These are phyloP conservation scores for Colletotrichum aenigma DNA, from an alignment of 2,329 filamentous ascomycete species.

Conservation along the genomic window DNA sequence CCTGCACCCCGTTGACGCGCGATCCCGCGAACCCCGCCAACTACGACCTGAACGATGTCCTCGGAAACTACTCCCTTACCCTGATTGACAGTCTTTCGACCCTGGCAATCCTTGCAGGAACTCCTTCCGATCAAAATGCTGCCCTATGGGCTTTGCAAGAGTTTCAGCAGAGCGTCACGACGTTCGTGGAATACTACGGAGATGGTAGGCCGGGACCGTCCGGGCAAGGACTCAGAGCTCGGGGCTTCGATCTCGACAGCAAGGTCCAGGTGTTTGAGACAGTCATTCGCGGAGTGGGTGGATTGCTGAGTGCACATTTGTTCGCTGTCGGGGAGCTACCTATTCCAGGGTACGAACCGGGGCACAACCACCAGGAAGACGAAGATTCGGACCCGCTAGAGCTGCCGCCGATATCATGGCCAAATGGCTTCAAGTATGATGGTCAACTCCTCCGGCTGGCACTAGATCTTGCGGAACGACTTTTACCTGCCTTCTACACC, in stretches of 20 bases:
- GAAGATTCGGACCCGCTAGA: conserved; percentile 47
- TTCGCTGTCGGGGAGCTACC: conserved; percentile 92
- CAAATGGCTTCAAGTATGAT: conserved; percentile 76
- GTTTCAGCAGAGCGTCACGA: conserved; percentile 81
- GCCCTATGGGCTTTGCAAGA: conserved; percentile 68
- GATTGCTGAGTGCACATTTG: conserved; percentile 88
- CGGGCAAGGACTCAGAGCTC: conserved; percentile 73
- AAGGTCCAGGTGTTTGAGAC: conserved; percentile 99
- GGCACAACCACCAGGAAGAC: conserved; percentile 24
- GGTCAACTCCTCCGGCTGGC: conserved; percentile 91
- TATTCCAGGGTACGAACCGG: conserved; percentile 76
- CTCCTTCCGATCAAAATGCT: conserved; percentile 59
- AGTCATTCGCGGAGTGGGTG: conserved; percentile 90
- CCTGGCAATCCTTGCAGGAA: conserved; percentile 87
- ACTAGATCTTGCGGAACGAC: conserved; percentile 78
- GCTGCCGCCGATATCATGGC: conserved; percentile 68
- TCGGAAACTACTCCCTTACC: conserved; percentile 96
- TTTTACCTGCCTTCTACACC: conserved; percentile 92
- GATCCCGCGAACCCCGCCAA: conserved; percentile 80
- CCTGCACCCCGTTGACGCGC: conserved; percentile 83
- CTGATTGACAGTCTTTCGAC: conserved; percentile 95
- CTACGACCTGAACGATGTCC: conserved; percentile 89
- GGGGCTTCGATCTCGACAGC: conserved; percentile 93
- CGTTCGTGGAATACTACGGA: conserved; percentile 83
- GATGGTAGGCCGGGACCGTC: conserved; percentile 75